Evolutionary conservation across 2,329 filamentous ascomycete species (phyloP).

Genomic region (Cercospora sojina): DNA sequence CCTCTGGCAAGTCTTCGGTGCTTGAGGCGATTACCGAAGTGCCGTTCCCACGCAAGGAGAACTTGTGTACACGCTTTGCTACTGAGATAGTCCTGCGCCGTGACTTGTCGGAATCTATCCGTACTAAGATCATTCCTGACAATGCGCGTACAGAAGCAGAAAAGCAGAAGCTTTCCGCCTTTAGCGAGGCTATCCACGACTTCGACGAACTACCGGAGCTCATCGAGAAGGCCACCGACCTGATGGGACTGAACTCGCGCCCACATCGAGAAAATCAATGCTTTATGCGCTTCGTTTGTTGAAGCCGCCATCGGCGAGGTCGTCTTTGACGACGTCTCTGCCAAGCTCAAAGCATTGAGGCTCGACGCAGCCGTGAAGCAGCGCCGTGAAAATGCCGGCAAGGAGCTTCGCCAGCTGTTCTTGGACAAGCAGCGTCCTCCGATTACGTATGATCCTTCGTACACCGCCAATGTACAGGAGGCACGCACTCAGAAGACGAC

Average conservation of each 20-base stretch:
- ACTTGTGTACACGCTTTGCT: conserved; percentile 60
- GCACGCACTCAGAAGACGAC: conserved; percentile 1
- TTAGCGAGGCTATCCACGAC: conserved; percentile 34
- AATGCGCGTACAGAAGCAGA: conserved; percentile 28
- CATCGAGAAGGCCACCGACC: conserved; percentile 53
- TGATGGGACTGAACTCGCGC: conserved; percentile 49
- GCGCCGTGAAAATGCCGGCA: conserved; percentile 38
- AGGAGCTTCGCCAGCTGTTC: conserved; percentile 42
- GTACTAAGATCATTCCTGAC: conserved; percentile 34
- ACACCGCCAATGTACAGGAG: conserved; percentile 39
- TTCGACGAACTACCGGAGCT: conserved; percentile 48
- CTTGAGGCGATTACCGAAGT: conserved; percentile 64
- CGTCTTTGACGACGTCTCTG: not conserved
- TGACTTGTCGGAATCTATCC: conserved; percentile 22
- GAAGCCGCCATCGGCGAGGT: conserved; percentile 31
- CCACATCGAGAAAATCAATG: conserved; percentile 42
- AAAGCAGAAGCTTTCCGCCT: conserved; percentile 37
- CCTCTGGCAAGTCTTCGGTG: conserved; percentile 63
- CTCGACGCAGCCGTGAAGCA: conserved; percentile 46
- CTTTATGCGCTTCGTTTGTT: conserved; percentile 40
- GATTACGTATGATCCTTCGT: conserved; percentile 43
- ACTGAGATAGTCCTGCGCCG: conserved; percentile 59
- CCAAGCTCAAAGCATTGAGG: conserved; percentile 18
- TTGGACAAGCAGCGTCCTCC: conserved; percentile 43
- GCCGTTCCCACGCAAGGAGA: conserved; percentile 57